Evolutionary conservation across 2,329 filamentous ascomycete species (phyloP), one percentile per base, ranked within the genome.

Genomic region (Moelleriella libera): DNA sequence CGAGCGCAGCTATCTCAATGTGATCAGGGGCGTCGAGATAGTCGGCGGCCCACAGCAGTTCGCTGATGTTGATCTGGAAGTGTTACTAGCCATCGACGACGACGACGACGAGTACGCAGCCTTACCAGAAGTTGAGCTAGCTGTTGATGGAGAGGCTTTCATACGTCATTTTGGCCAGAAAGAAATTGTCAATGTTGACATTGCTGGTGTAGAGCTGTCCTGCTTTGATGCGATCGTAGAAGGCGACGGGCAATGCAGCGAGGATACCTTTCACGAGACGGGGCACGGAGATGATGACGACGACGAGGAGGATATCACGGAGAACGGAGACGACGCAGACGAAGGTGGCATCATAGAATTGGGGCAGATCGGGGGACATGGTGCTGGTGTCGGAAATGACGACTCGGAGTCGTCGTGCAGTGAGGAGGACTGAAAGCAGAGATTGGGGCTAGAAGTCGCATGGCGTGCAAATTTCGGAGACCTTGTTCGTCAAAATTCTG

Each of bases 51-150:
- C 49, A 14, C 39, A 45, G 1, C 45, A 30, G 0, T 37, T 43
- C 3, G 21, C 41, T 1, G 43, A 48, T 2, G 54, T 60, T 21
- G 60, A 64, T 42, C 49, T 65, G 11, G 59, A 63, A 31, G 51
- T 64, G 0, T 64, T 56, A 32, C 30, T 62, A 1, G 56, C 53
- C 1, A 48, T 57, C 2, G 54, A 60, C 11, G 57, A 59, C 12
- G 57, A 59, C 12, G 53, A 58, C 0, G 58, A 62, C 0, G 12
- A 45, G 3, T 32, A 52, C 1, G 50, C 51, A 0, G 47, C 55
- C 11, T 44, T 66, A 9, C 62, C 59, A 0, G 57, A 60, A 45
- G 48, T 57, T 34, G 62, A 65, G 45, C 43, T 65, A 12, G 53
- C 53, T 1, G 45, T 66, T 3, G 60, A 65, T 7, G 45, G 54